A percentile compares a stretch with the other conserved stretches of the same genome.
Evolutionary conservation across 164 flowering plant genomes (phyloP).

Genomic region (Protea cynaroides): DNA sequence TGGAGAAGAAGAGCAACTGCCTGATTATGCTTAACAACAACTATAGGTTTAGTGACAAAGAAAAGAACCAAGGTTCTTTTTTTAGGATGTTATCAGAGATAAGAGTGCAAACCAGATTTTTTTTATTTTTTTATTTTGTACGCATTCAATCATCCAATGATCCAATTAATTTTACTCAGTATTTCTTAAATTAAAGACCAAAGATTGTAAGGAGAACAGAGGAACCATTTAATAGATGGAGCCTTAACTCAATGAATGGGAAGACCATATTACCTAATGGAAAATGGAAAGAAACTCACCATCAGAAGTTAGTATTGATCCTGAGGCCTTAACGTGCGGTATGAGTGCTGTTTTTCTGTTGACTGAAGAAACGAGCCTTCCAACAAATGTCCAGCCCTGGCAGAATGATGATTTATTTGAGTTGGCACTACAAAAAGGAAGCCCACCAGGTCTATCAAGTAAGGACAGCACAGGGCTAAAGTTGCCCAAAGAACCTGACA

Average conservation of each 20-base stretch:
- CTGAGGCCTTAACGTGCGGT: conserved; percentile 39
- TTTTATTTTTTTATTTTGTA: background rate
- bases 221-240: background rate
- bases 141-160: background rate
- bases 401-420: conserved; percentile 11
- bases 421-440: conserved; percentile 11
- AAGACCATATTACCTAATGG: background rate
- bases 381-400: conserved; percentile 20
- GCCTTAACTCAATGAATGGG: background rate
- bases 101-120: background rate
- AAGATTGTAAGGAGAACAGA: background rate
- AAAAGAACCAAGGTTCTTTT: too few relatives aligned
- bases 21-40: too few relatives aligned
- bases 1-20: too few relatives aligned
- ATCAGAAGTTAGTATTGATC: conserved; percentile 30
- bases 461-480: conserved; percentile 18
- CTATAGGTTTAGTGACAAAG: too few relatives aligned
- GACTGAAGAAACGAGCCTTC: conserved; percentile 23
- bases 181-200: background rate
- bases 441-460: conserved; percentile 30
- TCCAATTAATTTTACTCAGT: background rate
- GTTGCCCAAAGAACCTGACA: conserved; percentile 35
- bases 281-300: conserved; percentile 28
- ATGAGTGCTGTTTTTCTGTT: conserved; percentile 16
- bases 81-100: too few relatives aligned